Evolutionary conservation across 2,329 filamentous ascomycete species (phyloP).

Genomic region (Botrytis sinoallii): DNA sequence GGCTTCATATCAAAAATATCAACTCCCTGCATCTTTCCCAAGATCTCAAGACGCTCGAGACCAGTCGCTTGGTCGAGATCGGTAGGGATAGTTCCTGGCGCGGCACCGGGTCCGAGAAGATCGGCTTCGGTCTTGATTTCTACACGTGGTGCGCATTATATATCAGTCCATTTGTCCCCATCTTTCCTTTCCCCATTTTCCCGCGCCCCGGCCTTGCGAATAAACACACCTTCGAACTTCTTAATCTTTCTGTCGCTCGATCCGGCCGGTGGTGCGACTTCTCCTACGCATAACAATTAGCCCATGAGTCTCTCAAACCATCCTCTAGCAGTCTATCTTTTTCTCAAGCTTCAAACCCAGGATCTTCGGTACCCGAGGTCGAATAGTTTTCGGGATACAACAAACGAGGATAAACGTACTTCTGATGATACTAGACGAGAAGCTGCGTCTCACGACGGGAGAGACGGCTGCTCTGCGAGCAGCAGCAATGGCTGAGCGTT

Average conservation of each 20-base stretch:
- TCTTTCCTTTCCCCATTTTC: not conserved
- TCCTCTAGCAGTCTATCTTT: not conserved
- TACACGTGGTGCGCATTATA: conserved; percentile 42
- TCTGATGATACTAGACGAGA: conserved; percentile 58
- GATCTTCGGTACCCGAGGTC: conserved; percentile 23
- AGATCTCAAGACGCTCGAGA: conserved; percentile 96
- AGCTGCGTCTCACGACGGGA: conserved; percentile 55
- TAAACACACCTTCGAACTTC: conserved; percentile 36
- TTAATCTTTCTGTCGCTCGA: conserved; percentile 34
- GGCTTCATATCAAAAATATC: conserved; percentile 99
- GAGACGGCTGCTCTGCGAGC: conserved; percentile 57
- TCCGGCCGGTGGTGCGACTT: conserved; percentile 28
- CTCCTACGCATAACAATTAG: conserved; percentile 27
- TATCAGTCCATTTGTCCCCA: conserved; percentile 22
- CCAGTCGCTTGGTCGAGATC: conserved; percentile 95
- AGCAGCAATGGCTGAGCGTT: conserved; percentile 59
- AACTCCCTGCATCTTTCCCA: conserved; percentile 98
- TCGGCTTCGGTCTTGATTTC: conserved; percentile 82
- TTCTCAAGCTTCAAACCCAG: not conserved
- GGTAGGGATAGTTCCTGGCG: conserved; percentile 80
- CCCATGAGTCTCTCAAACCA: not conserved
- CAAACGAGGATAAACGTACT: conserved; percentile 46
- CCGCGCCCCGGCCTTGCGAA: not conserved
- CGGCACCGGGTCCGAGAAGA: conserved; percentile 78
- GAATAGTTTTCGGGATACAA: conserved; percentile 21